Evolutionary conservation across 768 basidiomycete genomes (phyloP).

Genomic region (Panaeolus papilionaceus): DNA sequence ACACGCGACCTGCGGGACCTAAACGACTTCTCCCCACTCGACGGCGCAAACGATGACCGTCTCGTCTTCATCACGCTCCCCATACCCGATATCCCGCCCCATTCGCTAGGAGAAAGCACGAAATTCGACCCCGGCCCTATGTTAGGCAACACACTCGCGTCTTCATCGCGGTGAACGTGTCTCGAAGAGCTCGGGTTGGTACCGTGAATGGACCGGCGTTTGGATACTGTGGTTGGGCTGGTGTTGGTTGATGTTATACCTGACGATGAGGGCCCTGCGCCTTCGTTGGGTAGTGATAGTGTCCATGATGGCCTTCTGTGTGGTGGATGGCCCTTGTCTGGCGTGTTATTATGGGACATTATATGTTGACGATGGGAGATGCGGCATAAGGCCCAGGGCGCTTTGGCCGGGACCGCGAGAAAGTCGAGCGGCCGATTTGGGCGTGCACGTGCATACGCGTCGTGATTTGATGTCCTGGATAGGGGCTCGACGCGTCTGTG

Average conservation of each 20-base stretch:
- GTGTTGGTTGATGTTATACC: constrained; percentile 18
- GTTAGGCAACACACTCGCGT: constrained; percentile 2
- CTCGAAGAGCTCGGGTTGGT: not conserved
- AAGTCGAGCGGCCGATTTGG: not conserved
- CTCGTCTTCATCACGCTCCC: constrained; percentile 22
- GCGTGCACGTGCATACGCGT: not conserved
- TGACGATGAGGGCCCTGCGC: constrained; percentile 14
- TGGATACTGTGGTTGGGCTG: constrained; percentile 22
- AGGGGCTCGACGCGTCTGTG: not conserved
- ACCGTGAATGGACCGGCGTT: constrained; percentile 2
- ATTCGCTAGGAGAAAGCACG: constrained; percentile 18
- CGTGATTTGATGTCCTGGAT: not conserved
- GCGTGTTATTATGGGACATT: constrained; percentile 1
- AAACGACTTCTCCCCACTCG: constrained; percentile 23
- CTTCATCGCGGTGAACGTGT: constrained; percentile 1
- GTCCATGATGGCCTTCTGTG: constrained; percentile 35
- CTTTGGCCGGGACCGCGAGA: constrained; percentile 4
- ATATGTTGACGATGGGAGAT: not conserved
- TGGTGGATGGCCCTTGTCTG: not conserved
- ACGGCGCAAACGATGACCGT: constrained; percentile 28
- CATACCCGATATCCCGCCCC: constrained; percentile 21
- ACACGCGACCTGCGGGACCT: constrained; percentile 28
- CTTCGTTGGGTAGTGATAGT: constrained; percentile 29
- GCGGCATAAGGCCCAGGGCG: not conserved
- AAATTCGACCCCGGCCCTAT: constrained; percentile 5